Evolutionary conservation across 352 stramenopile genomes (phyloP).

Genomic region (Poterioochromonas sp.): DNA sequence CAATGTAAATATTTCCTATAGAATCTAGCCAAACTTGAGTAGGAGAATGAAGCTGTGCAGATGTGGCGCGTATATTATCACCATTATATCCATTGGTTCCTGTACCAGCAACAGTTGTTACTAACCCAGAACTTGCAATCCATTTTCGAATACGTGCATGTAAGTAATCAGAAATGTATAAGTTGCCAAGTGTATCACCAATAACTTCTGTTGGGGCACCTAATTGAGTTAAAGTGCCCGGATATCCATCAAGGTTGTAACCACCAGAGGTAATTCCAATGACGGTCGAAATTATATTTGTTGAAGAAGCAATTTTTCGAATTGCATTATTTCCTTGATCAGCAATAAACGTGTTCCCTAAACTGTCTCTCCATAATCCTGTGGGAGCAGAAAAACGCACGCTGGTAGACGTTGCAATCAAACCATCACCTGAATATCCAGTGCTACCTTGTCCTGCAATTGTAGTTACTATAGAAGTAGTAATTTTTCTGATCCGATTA

Average conservation of each 20-base stretch:
- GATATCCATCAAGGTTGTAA: too few species aligned
- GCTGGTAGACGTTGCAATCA: conserved; percentile 14
- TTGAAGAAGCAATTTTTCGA: neutral
- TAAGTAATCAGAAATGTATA: neutral
- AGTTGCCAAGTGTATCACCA: neutral
- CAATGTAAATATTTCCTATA: too few species aligned
- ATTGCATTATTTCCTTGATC: neutral
- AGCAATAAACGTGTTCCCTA: neutral
- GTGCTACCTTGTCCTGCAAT: conserved; percentile 15
- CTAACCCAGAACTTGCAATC: neutral
- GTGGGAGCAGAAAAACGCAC: neutral
- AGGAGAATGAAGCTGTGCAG: too few species aligned
- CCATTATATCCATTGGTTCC: too few species aligned
- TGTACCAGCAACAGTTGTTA: too few species aligned
- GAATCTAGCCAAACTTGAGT: too few species aligned
- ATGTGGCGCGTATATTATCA: too few species aligned
- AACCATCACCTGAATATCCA: conserved; percentile 13
- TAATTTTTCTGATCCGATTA: conserved; percentile 17
- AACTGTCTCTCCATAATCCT: neutral
- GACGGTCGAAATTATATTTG: neutral
- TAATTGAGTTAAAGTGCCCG: neutral
- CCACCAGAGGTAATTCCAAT: neutral
- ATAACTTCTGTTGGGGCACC: neutral
- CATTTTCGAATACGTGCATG: neutral
- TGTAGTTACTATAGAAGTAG: conserved; percentile 19